Base-by-base conservation (phyloP, 352 stramenopile genomes). In the Saprolegnia parasitica region DNA sequence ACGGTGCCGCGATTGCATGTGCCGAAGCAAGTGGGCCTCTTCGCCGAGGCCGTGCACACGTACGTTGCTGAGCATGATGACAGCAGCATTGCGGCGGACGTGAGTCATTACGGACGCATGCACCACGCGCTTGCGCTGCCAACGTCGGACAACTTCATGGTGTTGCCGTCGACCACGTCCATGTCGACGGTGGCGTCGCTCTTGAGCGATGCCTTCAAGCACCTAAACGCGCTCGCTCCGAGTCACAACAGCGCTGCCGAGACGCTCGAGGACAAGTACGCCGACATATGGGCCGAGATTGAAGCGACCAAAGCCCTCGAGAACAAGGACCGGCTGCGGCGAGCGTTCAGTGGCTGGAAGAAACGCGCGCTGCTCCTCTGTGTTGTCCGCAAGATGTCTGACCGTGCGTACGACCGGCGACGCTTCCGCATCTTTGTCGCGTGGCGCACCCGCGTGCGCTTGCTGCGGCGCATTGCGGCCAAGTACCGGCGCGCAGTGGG, bases 271-370 rank as follows among this genome's bases (percentile, higher is more conserved):
- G 45, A 54, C 58, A 67, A 67, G 24, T 67, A 67, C 42, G 20
- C n/a, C 29, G 58, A 67, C 58, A 67, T 67, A 39, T 67, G 58
- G 58, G 40, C 32, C 32, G 58, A 67, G 13, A 67, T 67, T 56
- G 58, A 55, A 23, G 29, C 18, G 20, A 40, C 49, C 58, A 40
- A 42, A 13, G 24, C 39, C 1, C 0, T 11, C 4, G 18, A 18
- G 9, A 21, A 56, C n/a, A 21, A 23, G 24, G 11, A 18, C 8
- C 42, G 37, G 18, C 58, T 67, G 1, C 24, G 21, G 9, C 37
- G 45, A 18, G 13, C 6, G 1, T 56, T 67, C 11, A 10, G 15
- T 40, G 11, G 21, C 13, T 67, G 58, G 58, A 50, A 23, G n/a
- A 15, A 23, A 37, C 21, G 35, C 16, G 23, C 58, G 4, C 23